Percentiles rank a stretch among this genome's conserved stretches.
These are phyloP conservation scores for Cryptosporidium baileyi DNA, from an alignment of 169 alveolate species.

Conservation along the genomic window DNA sequence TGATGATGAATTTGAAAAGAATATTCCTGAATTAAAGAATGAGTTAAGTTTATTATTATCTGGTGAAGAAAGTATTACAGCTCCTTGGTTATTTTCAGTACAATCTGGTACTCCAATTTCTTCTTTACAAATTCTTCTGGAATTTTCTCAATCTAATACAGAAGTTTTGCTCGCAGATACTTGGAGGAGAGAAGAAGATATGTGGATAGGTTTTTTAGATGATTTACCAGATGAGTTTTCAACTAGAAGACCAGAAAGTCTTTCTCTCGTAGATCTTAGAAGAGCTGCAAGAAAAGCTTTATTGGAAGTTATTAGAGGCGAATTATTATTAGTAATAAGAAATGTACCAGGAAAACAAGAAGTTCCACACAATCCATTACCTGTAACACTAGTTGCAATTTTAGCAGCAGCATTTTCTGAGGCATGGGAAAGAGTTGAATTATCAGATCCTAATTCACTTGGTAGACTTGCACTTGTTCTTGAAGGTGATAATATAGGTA, in stretches of 20 bases:
- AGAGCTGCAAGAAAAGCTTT: conserved; percentile 79
- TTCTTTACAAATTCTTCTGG: conserved; percentile 86
- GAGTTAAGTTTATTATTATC: conserved; percentile 53
- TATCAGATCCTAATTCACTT: conserved; percentile 79
- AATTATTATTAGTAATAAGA: conserved; percentile 79
- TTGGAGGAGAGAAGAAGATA: conserved; percentile 86
- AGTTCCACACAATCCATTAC: conserved; percentile 81
- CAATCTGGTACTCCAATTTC: conserved; percentile 90
- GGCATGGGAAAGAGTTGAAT: conserved; percentile 87
- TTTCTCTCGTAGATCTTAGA: conserved; percentile 45
- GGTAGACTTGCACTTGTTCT: conserved; percentile 84
- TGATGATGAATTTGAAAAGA: conserved; percentile 41
- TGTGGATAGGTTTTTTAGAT: conserved; percentile 76
- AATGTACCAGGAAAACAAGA: conserved; percentile 87
- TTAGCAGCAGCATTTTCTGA: conserved; percentile 86
- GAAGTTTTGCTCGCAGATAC: conserved; percentile 83
- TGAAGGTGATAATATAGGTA: conserved; percentile 87
- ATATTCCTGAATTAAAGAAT: conserved; percentile 58
- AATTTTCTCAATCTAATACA: conserved; percentile 83
- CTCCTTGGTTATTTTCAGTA: conserved; percentile 90
- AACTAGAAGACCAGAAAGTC: conserved; percentile 80
- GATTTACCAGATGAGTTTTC: conserved; percentile 85
- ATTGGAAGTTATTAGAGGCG: conserved; percentile 80
- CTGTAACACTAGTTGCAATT: conserved; percentile 84
- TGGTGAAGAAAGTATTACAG: conserved; percentile 71